These are phyloP conservation scores for Hordeum vulgare DNA, from an alignment of 176 grass and related monocot species.

Conservation along the genomic window MorexV3_pseudomolecules_assembly NC_058524.1:131649300-131649799, in stretches of 20 bases:
- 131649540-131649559: constrained; percentile 78
- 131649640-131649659: not conserved
- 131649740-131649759: not conserved
- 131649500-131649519: constrained; percentile 81
- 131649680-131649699: not conserved
- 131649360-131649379: constrained; percentile 92
- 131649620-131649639: constrained; percentile 79
- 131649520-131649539: constrained; percentile 87
- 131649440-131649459: constrained; percentile 91
- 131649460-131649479: constrained; percentile 83
- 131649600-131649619: constrained; percentile 88
- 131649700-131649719: not conserved
- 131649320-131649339: constrained; percentile 11
- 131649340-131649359: constrained; percentile 92
- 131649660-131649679: not conserved
- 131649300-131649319: not conserved
- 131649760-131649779: not conserved
- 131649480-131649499: constrained; percentile 68
- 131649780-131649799: not conserved
- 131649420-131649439: constrained; percentile 71
- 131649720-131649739: not conserved
- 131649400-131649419: constrained; percentile 93
- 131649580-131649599: constrained; percentile 60
- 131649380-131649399: constrained; percentile 83
- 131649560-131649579: constrained; percentile 74